Percentiles rank a stretch among this genome's conserved stretches.
These are phyloP conservation scores for Leccinum proliferum DNA, from an alignment of 1,284 basidiomycete species.

Conservation along the genomic window DNA sequence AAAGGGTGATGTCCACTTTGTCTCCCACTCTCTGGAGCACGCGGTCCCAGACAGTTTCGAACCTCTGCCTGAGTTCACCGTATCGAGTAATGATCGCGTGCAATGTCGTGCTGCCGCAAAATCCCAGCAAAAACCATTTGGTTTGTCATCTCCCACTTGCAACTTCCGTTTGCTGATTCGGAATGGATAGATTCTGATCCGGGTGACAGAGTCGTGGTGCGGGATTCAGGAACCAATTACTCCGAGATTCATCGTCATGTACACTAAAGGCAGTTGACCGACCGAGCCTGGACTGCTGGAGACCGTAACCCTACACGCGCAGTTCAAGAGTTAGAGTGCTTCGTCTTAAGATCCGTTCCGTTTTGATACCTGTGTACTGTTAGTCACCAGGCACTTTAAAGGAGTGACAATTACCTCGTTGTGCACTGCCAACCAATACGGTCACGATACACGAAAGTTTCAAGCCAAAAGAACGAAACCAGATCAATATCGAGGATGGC, in stretches of 20 bases:
- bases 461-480: slow-evolving; percentile 5
- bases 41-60: slow-evolving; percentile 68
- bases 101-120: slow-evolving; percentile 41
- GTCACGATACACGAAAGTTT: slow-evolving; percentile 17
- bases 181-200: slow-evolving; percentile 25
- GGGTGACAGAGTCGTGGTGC: slow-evolving; percentile 28
- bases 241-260: slow-evolving; percentile 32
- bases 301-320: slow-evolving; percentile 15
- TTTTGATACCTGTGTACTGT: slow-evolving; percentile 18
- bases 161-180: slow-evolving; percentile 26
- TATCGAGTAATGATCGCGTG: slow-evolving; percentile 59
- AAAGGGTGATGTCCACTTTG: slow-evolving; percentile 66
- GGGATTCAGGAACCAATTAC: slow-evolving; percentile 28
- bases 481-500: slow-evolving; percentile 24
- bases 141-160: slow-evolving; percentile 23
- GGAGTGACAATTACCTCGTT: slow-evolving; percentile 18
- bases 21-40: slow-evolving; percentile 58
- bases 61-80: slow-evolving; percentile 56
- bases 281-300: slow-evolving; percentile 15
- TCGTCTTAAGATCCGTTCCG: slow-evolving; percentile 19
- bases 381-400: slow-evolving; percentile 15
- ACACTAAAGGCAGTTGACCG: slow-evolving; percentile 26
- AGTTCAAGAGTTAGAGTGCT: slow-evolving; percentile 22
- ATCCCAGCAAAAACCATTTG: slow-evolving; percentile 22
- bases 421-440: slow-evolving; percentile 20